Conservation (phyloP, 169 alveolate genomes). For the Plasmodium knowlesi region DNA sequence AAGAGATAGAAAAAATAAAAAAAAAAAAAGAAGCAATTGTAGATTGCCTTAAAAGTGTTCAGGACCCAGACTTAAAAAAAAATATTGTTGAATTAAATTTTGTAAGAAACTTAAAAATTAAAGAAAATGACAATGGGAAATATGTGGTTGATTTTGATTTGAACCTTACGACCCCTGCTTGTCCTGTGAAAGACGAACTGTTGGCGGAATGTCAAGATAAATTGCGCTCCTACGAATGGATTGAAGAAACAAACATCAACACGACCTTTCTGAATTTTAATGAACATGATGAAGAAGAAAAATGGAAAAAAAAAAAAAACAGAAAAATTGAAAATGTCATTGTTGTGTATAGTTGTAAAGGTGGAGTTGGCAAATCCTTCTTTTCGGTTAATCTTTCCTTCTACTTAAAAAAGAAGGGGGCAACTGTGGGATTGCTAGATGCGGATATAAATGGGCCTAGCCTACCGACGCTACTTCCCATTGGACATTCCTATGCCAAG, state of each 20-base stretch:
- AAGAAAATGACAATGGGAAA: slow-evolving; percentile 54
- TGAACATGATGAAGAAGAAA: neutral
- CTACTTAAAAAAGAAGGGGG: slow-evolving; percentile 88
- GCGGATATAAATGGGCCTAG: slow-evolving; percentile 98
- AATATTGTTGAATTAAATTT: slow-evolving; percentile 86
- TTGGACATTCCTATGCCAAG: slow-evolving; percentile 76
- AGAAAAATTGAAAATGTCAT: slow-evolving; percentile 84
- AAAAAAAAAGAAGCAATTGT: slow-evolving; percentile 70
- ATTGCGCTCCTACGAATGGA: slow-evolving; percentile 77
- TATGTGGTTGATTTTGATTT: slow-evolving; percentile 79
- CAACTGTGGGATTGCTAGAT: slow-evolving; percentile 95
- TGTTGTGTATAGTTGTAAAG: slow-evolving; percentile 96
- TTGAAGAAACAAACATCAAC: slow-evolving; percentile 75
- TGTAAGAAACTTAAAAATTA: slow-evolving; percentile 80
- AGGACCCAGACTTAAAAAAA: slow-evolving; percentile 87
- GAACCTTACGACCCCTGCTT: slow-evolving; percentile 88
- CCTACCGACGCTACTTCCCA: slow-evolving; percentile 93
- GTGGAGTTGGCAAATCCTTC: slow-evolving; percentile 98
- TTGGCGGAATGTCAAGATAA: slow-evolving; percentile 74
- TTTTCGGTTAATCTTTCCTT: slow-evolving; percentile 91
- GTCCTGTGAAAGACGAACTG: slow-evolving; percentile 86
- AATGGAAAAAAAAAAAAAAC: neutral
- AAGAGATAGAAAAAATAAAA: slow-evolving; percentile 42
- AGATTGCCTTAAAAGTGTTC: slow-evolving; percentile 75
- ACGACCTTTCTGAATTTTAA: slow-evolving; percentile 29